Conservation (phyloP, 1,284 basidiomycete genomes). For the Ceratobasidium sp. region DNA sequence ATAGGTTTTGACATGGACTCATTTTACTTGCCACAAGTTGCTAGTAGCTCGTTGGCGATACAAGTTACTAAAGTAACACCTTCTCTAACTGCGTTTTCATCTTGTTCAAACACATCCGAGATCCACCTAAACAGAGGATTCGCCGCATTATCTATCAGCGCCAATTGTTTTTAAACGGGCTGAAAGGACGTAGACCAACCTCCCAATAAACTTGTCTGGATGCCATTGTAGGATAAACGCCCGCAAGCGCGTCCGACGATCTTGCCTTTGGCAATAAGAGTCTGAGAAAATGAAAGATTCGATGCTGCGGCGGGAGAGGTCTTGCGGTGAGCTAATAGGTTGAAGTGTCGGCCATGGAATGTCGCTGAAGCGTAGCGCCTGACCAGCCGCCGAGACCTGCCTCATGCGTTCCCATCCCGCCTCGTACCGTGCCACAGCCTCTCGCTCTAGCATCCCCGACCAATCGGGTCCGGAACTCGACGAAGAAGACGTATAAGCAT, state of each 20-base stretch:
- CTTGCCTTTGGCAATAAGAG: background rate
- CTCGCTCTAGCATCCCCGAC: background rate
- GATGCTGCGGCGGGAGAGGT: background rate
- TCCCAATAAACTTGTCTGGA: constrained; percentile 33
- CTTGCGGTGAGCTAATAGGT: background rate
- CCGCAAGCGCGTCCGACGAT: background rate
- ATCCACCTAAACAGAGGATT: background rate
- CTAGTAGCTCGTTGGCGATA: constrained; percentile 12
- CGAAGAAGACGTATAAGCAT: background rate
- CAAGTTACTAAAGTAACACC: constrained; percentile 18
- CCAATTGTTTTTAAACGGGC: background rate
- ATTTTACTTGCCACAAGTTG: background rate
- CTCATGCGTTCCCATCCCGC: constrained; percentile 27
- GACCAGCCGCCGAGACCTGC: background rate
- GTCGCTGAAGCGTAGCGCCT: constrained; percentile 11
- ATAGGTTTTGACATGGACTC: background rate
- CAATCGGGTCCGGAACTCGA: background rate
- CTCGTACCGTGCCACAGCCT: constrained; percentile 13
- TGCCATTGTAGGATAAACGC: constrained; percentile 26
- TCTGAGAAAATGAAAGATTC: background rate
- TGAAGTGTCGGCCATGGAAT: constrained; percentile 27
- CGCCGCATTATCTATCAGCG: background rate
- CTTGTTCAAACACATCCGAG: background rate
- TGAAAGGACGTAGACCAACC: background rate
- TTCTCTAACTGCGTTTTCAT: background rate